Conservation (phyloP, 306 rosid genomes). For the Amphicarpaea edgeworthii region DNA sequence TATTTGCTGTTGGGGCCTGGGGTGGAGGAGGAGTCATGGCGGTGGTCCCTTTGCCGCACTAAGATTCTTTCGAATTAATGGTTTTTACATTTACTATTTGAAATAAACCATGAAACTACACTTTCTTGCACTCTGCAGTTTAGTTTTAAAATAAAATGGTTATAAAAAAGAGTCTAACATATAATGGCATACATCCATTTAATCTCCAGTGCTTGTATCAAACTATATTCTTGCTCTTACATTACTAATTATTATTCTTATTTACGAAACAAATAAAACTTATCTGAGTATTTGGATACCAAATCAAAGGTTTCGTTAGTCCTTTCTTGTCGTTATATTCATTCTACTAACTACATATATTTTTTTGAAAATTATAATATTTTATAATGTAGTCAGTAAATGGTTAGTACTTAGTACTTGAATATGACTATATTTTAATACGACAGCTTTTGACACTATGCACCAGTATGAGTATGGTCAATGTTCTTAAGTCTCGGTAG, state of each 20-base stretch:
- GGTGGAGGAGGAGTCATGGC: too few species aligned
- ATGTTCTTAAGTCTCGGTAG: neutral
- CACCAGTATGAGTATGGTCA: neutral
- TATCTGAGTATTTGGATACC: neutral
- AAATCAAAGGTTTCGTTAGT: neutral
- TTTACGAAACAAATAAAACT: neutral
- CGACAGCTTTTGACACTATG: neutral
- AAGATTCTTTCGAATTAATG: neutral
- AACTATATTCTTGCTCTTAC: neutral
- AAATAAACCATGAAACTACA: neutral
- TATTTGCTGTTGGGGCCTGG: neutral
- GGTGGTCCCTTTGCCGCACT: constrained; percentile 15
- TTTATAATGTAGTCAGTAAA: neutral
- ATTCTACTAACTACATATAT: too few species aligned
- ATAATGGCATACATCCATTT: too few species aligned
- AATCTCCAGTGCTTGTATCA: neutral
- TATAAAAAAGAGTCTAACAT: too few species aligned
- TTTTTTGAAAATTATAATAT: too few species aligned
- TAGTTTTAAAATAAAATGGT: too few species aligned
- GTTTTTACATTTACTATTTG: too few species aligned
- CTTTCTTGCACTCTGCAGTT: too few species aligned
- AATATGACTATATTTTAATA: neutral
- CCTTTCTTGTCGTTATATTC: neutral
- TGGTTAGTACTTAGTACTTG: neutral
- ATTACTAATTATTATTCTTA: neutral